These are phyloP conservation scores for Posidonia oceanica DNA, from an alignment of 116 monocot species.

Conservation along the genomic window DNA sequence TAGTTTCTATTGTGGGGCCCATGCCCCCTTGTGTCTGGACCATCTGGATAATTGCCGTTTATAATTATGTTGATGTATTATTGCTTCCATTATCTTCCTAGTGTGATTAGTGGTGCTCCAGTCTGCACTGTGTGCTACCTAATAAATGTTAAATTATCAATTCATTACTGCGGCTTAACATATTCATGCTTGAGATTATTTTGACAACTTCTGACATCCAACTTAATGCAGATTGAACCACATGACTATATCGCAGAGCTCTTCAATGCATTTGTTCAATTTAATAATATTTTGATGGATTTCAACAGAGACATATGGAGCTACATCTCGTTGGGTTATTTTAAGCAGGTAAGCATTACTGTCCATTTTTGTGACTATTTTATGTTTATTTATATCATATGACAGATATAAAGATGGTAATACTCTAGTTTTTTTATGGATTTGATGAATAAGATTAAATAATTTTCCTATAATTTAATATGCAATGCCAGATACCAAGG, in stretches of 20 bases:
- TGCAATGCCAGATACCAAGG: slow-evolving; percentile 41
- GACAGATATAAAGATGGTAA: neutral
- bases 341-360: slow-evolving; percentile 56
- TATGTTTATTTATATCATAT: neutral
- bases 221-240: slow-evolving; percentile 70
- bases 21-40: too few relatives aligned
- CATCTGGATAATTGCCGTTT: too few relatives aligned
- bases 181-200: neutral
- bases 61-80: too few relatives aligned
- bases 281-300: slow-evolving; percentile 76
- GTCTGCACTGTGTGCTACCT: neutral
- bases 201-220: slow-evolving; percentile 2
- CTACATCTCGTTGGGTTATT: slow-evolving; percentile 84
- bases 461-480: neutral
- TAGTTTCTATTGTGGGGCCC: too few relatives aligned
- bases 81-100: too few relatives aligned
- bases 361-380: neutral
- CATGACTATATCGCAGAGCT: slow-evolving; percentile 92
- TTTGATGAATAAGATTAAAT: neutral
- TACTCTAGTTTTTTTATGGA: neutral
- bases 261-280: slow-evolving; percentile 50
- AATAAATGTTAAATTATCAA: neutral
- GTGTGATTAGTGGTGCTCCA: too few relatives aligned
- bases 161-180: neutral
- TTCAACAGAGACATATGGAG: slow-evolving; percentile 90